These are phyloP conservation scores for Ramaria sp. DNA, from an alignment of 768 basidiomycete species.

Conservation along the genomic window DNA sequence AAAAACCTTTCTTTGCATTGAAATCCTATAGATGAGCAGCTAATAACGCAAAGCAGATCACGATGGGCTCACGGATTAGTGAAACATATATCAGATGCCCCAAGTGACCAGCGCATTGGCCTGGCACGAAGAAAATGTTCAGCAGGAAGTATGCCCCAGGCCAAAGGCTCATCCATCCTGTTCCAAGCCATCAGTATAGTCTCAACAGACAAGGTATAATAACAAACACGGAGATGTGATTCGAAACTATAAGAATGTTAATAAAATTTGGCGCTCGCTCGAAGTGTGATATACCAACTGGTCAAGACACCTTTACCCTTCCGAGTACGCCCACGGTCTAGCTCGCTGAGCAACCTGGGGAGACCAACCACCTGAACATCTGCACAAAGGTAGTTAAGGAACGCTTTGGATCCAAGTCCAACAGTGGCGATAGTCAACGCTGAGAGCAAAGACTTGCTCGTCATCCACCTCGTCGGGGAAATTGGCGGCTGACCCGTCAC, in stretches of 20 bases:
- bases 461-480: constrained; percentile 1
- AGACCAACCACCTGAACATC: constrained; percentile 60
- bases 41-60: background rate
- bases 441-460: constrained; percentile 31
- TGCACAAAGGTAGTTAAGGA: constrained; percentile 58
- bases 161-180: constrained; percentile 74
- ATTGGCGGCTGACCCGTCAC: too few species aligned
- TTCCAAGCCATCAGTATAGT: constrained; percentile 2
- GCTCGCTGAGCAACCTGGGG: constrained; percentile 48
- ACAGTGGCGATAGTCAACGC: constrained; percentile 51
- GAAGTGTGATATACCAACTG: constrained; percentile 32
- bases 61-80: constrained; percentile 63
- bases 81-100: constrained; percentile 90
- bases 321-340: constrained; percentile 34
- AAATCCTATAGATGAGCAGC: constrained; percentile 2
- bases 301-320: constrained; percentile 61
- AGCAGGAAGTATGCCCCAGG: constrained; percentile 79
- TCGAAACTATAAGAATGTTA: constrained; percentile 50
- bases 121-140: constrained; percentile 45
- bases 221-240: constrained; percentile 86
- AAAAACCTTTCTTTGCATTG: constrained; percentile 48
- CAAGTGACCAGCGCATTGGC: constrained; percentile 74
- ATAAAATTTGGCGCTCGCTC: background rate
- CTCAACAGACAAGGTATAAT: constrained; percentile 1
- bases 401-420: constrained; percentile 71